Evolutionary conservation across 139 green algal genomes (phyloP).

Genomic region (Yamagishiella unicocca): DNA sequence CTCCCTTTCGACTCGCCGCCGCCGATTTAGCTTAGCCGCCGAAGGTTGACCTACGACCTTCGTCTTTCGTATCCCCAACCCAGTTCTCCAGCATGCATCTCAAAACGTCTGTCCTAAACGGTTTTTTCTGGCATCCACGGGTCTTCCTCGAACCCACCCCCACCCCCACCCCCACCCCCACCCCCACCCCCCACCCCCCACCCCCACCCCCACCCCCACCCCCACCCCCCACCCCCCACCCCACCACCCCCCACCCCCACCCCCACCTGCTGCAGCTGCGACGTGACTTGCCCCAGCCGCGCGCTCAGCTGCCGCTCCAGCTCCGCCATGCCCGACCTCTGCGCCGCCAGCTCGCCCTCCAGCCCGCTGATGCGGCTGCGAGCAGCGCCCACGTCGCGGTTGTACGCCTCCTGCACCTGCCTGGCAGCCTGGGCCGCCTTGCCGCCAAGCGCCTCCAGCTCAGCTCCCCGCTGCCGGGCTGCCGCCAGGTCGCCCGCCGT

Average conservation of each 20-base stretch:
- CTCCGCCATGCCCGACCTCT: constrained; percentile 1
- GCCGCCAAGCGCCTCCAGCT: neutral
- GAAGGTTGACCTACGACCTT: too few species aligned
- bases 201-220: neutral
- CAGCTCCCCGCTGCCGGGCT: neutral
- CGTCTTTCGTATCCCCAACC: too few species aligned
- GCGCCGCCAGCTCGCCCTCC: constrained; percentile 33
- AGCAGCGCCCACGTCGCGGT: constrained; percentile 30
- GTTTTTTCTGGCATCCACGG: too few species aligned
- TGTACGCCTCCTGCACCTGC: constrained; percentile 42
- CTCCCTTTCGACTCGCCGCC: too few species aligned
- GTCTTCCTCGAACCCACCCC: neutral
- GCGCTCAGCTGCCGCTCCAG: constrained; percentile 32
- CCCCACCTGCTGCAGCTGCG: constrained; percentile 31
- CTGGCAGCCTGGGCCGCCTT: constrained; percentile 2
- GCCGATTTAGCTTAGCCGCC: too few species aligned
- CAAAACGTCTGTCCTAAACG: too few species aligned
- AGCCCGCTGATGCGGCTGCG: constrained; percentile 37
- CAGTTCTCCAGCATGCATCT: too few species aligned
- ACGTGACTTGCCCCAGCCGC: neutral
- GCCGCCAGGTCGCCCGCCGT: neutral
- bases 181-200: neutral
- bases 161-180: neutral
- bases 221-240: neutral
- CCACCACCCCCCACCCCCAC: neutral